Evolutionary conservation across 495 filamentous ascomycete species (phyloP).

Genomic region (Achaetomiella virescens): DNA sequence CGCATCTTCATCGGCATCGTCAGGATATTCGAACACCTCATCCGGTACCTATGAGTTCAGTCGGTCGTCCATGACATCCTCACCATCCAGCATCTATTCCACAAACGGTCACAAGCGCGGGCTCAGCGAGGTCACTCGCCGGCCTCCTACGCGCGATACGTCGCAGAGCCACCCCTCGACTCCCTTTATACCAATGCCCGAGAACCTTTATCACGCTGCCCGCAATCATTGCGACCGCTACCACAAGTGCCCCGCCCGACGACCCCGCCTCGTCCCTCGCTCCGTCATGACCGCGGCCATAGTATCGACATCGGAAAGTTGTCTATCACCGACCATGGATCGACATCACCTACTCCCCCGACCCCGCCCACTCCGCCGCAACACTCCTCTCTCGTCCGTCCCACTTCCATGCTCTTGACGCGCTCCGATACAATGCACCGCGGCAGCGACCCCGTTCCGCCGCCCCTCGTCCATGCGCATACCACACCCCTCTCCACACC

Average conservation of each 20-base stretch:
- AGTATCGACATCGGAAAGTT: slow-evolving; percentile 48
- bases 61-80: slow-evolving; percentile 60
- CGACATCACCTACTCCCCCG: slow-evolving; percentile 28
- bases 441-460: slow-evolving; percentile 24
- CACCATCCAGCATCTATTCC: slow-evolving; percentile 57
- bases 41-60: slow-evolving; percentile 57
- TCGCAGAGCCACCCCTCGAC: slow-evolving; percentile 37
- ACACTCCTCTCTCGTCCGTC: slow-evolving; percentile 40
- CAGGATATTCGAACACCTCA: slow-evolving; percentile 65
- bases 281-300: slow-evolving; percentile 41
- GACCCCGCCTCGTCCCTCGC: slow-evolving; percentile 16
- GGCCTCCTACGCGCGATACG: slow-evolving; percentile 35
- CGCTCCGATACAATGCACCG: slow-evolving; percentile 44
- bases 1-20: slow-evolving; percentile 68
- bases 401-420: slow-evolving; percentile 49
- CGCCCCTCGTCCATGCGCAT: slow-evolving; percentile 41
- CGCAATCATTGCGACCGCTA: slow-evolving; percentile 70
- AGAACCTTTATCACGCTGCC: slow-evolving; percentile 59
- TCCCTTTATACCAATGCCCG: slow-evolving; percentile 37
- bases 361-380: slow-evolving; percentile 28
- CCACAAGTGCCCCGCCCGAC: slow-evolving; percentile 53
- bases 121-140: slow-evolving; percentile 59
- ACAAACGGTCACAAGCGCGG: slow-evolving; percentile 62
- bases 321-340: slow-evolving; percentile 32
- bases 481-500: slow-evolving; percentile 51